phyloP scores from a whole-genome alignment of 306 rosid genomes.

The Canavalia gladiata region DNA sequence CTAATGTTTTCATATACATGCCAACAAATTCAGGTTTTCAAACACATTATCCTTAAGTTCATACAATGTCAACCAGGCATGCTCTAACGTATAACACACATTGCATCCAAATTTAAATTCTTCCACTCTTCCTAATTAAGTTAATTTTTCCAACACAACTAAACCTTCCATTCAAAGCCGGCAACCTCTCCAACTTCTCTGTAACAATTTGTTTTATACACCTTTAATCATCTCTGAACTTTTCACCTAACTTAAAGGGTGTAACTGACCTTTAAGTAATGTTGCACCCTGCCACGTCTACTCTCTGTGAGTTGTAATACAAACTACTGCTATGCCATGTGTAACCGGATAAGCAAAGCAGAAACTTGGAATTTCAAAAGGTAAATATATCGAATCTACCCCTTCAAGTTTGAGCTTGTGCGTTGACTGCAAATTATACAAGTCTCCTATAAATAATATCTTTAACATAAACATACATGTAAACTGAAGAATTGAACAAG shows the following conservation, averaged over 20 bases:
- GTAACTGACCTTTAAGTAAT: background rate
- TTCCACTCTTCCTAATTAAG: background rate
- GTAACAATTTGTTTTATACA: background rate
- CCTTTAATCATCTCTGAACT: background rate
- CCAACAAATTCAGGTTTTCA: background rate
- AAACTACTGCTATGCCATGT: background rate
- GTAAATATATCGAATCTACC: background rate
- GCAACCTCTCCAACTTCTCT: background rate
- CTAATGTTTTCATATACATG: background rate
- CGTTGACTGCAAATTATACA: background rate
- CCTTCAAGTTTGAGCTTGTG: background rate
- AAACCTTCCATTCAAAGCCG: background rate
- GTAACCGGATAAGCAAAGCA: background rate
- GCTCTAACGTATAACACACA: background rate
- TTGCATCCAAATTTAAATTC: conserved; percentile 10
- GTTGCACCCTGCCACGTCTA: background rate
- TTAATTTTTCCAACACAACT: background rate
- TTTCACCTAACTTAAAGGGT: background rate
- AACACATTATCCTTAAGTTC: background rate
- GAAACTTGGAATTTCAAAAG: background rate
- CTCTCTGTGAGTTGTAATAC: background rate
- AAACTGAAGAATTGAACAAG: background rate
- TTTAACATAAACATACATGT: background rate
- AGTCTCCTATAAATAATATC: background rate
- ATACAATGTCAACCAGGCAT: background rate